phyloP scores from a whole-genome alignment of 305 asterid genomes.

The Caryopteris hybrid region DNA sequence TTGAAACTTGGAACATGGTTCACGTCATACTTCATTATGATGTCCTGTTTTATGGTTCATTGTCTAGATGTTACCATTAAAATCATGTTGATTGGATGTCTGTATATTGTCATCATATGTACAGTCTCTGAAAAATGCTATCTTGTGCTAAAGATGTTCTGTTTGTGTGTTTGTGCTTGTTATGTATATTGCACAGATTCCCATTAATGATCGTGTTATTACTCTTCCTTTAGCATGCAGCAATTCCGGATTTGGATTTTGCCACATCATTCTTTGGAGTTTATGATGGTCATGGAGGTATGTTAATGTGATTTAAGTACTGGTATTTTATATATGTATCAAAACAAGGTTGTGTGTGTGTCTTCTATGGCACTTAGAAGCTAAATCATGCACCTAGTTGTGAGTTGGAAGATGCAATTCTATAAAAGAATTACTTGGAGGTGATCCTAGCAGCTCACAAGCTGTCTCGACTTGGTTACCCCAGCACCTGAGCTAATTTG shows the following conservation, averaged over 20 bases:
- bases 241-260: conserved; percentile 66
- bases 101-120: background rate
- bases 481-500: no score
- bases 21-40: background rate
- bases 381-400: no score
- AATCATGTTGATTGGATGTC: background rate
- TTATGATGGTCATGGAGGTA: conserved; percentile 98
- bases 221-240: conserved; percentile 66
- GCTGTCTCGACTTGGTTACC: no score
- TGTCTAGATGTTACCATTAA: background rate
- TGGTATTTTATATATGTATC: background rate
- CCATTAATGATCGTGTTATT: conserved; percentile 9
- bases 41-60: background rate
- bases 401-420: no score
- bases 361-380: no score
- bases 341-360: background rate
- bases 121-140: background rate
- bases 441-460: no score
- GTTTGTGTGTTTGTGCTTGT: background rate
- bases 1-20: background rate
- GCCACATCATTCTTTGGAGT: conserved; percentile 92
- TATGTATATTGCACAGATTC: background rate
- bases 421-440: no score
- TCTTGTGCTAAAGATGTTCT: conserved; percentile 4
- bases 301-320: conserved; percentile 14